These are phyloP conservation scores for Phytophthora hybrid DNA, from an alignment of 352 stramenopile genomes.

Conservation along the genomic window DNA sequence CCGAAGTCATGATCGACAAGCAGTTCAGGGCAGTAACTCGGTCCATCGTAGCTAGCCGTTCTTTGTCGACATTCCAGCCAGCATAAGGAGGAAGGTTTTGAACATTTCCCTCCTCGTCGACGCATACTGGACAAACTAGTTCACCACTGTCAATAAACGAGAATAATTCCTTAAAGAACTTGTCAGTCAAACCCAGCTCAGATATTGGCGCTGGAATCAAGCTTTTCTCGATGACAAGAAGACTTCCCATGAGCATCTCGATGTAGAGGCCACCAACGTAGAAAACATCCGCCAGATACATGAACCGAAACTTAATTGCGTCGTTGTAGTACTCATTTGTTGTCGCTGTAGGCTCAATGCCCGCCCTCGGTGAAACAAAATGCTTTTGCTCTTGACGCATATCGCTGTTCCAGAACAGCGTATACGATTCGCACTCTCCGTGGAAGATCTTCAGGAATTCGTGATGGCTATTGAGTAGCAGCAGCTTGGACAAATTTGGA, in stretches of 20 bases:
- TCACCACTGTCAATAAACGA: conserved; percentile 82
- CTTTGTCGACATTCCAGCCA: conserved; percentile 63
- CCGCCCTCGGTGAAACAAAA: conserved; percentile 59
- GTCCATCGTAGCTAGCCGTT: conserved; percentile 57
- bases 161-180: conserved; percentile 82
- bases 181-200: conserved; percentile 65
- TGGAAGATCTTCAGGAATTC: conserved; percentile 89
- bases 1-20: conserved; percentile 62
- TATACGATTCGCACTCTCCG: conserved; percentile 81
- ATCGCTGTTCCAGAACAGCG: conserved; percentile 79
- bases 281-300: conserved; percentile 70
- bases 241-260: conserved; percentile 73
- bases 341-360: conserved; percentile 40
- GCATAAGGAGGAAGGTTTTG: conserved; percentile 56
- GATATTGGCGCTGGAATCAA: conserved; percentile 44
- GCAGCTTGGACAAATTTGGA: conserved; percentile 70
- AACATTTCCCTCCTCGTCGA: conserved; percentile 38
- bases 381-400: conserved; percentile 74
- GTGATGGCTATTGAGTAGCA: conserved; percentile 74
- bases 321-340: conserved; percentile 58
- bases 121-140: conserved; percentile 44
- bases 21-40: conserved; percentile 75
- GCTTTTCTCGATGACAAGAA: conserved; percentile 73
- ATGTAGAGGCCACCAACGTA: conserved; percentile 79
- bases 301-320: conserved; percentile 73